Conservation (phyloP, 345 rosid genomes). For the Hirschfeldia incana region DNA sequence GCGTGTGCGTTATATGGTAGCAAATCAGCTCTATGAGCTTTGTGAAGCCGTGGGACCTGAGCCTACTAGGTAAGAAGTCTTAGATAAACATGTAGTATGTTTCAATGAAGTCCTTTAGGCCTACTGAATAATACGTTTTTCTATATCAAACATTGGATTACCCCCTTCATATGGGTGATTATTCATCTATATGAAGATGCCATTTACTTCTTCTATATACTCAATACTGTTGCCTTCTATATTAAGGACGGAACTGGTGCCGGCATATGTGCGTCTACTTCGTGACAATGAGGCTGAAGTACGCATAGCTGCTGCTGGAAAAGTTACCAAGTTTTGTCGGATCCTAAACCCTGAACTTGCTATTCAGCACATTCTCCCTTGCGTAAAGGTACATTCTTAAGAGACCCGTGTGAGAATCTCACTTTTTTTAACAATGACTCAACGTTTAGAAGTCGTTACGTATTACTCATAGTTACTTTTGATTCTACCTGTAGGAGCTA, state of each 20-base stretch:
- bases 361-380: constrained; percentile 85
- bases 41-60: constrained; percentile 97
- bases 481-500: constrained; percentile 58
- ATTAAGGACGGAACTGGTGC: constrained; percentile 75
- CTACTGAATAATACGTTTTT: neutral
- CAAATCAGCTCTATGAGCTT: constrained; percentile 93
- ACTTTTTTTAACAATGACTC: neutral
- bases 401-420: neutral
- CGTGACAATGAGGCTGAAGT: constrained; percentile 99
- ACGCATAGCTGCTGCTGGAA: constrained; percentile 96
- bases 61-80: constrained; percentile 67
- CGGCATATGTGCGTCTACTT: constrained; percentile 91
- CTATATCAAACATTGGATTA: neutral
- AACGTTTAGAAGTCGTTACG: neutral
- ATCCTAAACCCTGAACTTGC: constrained; percentile 89
- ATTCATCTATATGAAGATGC: constrained; percentile 1
- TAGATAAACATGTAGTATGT: neutral
- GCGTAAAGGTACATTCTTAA: constrained; percentile 68
- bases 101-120: neutral
- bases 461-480: constrained; percentile 7
- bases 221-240: constrained; percentile 2
- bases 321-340: constrained; percentile 92
- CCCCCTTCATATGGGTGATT: neutral
- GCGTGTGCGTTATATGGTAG: constrained; percentile 99
- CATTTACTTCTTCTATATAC: neutral